A percentile compares a stretch with the other conserved stretches of the same genome.
Evolutionary conservation across 2,329 filamentous ascomycete genomes (phyloP).

Genomic region (Tolypocladium guangdongense): DNA sequence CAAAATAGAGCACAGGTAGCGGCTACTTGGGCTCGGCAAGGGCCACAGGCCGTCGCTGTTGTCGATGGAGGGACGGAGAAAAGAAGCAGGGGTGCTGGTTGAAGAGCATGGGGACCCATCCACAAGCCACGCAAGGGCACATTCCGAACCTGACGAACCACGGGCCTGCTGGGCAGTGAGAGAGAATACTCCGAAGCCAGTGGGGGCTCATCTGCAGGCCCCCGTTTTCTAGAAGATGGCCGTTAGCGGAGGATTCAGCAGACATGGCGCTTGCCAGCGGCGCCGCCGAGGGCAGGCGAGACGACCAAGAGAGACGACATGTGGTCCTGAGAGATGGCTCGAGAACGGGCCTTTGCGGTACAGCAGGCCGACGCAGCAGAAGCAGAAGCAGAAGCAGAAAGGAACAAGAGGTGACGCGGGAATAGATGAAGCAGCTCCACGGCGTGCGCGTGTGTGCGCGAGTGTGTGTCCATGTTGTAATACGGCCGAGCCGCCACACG

Average conservation of each 20-base stretch:
- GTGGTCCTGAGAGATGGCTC: not conserved
- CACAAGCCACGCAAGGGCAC: constrained; percentile 7
- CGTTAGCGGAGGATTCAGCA: constrained; percentile 11
- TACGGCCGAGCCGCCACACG: not conserved
- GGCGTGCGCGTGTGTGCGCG: not conserved
- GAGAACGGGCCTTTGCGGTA: not conserved
- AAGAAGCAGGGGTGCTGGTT: constrained; percentile 3
- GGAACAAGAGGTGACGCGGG: constrained; percentile 5
- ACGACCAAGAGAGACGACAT: not conserved
- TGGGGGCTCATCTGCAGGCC: constrained; percentile 9
- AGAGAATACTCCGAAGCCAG: constrained; percentile 20
- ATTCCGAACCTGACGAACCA: constrained; percentile 8
- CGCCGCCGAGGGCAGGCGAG: not conserved
- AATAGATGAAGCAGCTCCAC: not conserved
- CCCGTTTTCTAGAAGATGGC: constrained; percentile 22
- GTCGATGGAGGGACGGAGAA: not conserved
- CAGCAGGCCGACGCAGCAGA: constrained; percentile 7
- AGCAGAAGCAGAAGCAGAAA: constrained; percentile 15
- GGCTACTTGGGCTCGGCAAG: constrained; percentile 4
- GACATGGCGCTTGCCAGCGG: not conserved
- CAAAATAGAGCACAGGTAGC: constrained; percentile 5
- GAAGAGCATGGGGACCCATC: constrained; percentile 1
- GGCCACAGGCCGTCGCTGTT: not conserved
- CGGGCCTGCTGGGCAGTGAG: constrained; percentile 6
- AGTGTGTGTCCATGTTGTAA: not conserved